Conservation (phyloP, 2,329 filamentous ascomycete genomes). For the Aureobasidium leucospermi region DNA sequence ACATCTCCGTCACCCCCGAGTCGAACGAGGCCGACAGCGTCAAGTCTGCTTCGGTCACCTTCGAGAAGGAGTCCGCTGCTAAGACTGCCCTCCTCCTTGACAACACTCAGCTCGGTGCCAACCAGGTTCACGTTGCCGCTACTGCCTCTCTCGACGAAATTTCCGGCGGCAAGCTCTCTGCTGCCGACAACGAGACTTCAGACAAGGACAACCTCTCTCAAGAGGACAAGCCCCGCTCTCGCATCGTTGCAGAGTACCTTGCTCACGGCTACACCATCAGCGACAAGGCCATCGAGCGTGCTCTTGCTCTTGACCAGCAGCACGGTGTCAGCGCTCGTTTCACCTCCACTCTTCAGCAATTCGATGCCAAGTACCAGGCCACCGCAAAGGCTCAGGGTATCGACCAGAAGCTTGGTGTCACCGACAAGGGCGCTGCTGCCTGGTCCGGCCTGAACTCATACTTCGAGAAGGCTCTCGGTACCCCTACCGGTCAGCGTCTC, state of each 20-base stretch:
- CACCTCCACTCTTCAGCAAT: conserved; percentile 63
- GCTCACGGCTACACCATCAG: conserved; percentile 87
- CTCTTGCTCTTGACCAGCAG: conserved; percentile 81
- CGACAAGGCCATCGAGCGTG: conserved; percentile 68
- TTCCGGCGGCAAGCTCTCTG: conserved; percentile 51
- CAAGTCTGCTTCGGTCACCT: conserved; percentile 85
- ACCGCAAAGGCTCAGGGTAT: conserved; percentile 77
- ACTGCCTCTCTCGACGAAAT: conserved; percentile 59
- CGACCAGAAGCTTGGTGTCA: conserved; percentile 78
- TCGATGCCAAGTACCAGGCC: conserved; percentile 82
- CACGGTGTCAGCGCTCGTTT: conserved; percentile 81
- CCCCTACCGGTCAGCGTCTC: conserved; percentile 81
- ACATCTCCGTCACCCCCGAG: conserved; percentile 64
- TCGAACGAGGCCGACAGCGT: conserved; percentile 49
- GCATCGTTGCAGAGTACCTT: conserved; percentile 93
- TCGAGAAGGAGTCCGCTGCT: conserved; percentile 93
- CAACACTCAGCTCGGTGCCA: conserved; percentile 82
- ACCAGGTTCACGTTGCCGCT: conserved; percentile 70
- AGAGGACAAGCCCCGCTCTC: conserved; percentile 91
- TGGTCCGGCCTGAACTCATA: conserved; percentile 71
- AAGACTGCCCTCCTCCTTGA: conserved; percentile 96
- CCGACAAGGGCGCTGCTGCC: conserved; percentile 59
- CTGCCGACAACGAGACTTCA: conserved; percentile 45
- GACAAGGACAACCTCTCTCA: conserved; percentile 76
- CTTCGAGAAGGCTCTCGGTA: conserved; percentile 87